Conservation (phyloP, 2,329 filamentous ascomycete genomes). For the Aspergillus sp. region DNA sequence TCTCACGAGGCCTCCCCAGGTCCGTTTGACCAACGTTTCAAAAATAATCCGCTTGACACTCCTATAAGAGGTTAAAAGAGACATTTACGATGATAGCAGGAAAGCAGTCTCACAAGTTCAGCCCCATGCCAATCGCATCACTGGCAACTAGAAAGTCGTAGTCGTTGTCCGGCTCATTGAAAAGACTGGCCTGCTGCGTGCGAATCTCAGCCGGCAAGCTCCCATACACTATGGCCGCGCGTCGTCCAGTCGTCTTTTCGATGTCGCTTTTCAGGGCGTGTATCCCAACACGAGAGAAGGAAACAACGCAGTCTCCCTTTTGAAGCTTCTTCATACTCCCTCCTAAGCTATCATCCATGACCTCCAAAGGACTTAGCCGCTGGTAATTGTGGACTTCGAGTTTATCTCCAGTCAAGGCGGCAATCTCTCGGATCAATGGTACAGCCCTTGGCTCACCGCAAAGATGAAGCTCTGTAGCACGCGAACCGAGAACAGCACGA, state of each 20-base stretch:
- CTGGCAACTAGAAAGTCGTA: constrained; percentile 92
- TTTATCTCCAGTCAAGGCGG: constrained; percentile 69
- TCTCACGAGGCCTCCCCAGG: constrained; percentile 48
- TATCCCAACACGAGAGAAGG: constrained; percentile 73
- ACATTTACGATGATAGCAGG: neutral
- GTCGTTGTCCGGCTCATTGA: constrained; percentile 91
- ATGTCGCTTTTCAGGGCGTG: constrained; percentile 71
- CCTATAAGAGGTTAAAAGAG: constrained; percentile 27
- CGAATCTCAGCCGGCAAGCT: constrained; percentile 84
- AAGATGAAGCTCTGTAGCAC: constrained; percentile 81
- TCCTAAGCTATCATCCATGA: constrained; percentile 54
- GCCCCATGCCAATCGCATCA: constrained; percentile 93
- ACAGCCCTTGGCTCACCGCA: constrained; percentile 84
- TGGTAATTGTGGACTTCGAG: constrained; percentile 74
- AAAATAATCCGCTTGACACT: constrained; percentile 84
- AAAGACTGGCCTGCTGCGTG: constrained; percentile 79
- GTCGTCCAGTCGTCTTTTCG: constrained; percentile 63
- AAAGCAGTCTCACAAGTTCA: constrained; percentile 62
- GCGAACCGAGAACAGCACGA: constrained; percentile 74
- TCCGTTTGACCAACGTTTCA: constrained; percentile 64
- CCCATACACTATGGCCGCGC: constrained; percentile 89
- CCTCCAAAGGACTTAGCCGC: constrained; percentile 66
- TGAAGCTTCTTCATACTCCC: constrained; percentile 57
- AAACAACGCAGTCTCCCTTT: constrained; percentile 85
- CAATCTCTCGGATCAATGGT: constrained; percentile 66